These are phyloP conservation scores for Cylindrodendrum hubeiense DNA, from an alignment of 2,329 filamentous ascomycete genomes.

Conservation along the genomic window DNA sequence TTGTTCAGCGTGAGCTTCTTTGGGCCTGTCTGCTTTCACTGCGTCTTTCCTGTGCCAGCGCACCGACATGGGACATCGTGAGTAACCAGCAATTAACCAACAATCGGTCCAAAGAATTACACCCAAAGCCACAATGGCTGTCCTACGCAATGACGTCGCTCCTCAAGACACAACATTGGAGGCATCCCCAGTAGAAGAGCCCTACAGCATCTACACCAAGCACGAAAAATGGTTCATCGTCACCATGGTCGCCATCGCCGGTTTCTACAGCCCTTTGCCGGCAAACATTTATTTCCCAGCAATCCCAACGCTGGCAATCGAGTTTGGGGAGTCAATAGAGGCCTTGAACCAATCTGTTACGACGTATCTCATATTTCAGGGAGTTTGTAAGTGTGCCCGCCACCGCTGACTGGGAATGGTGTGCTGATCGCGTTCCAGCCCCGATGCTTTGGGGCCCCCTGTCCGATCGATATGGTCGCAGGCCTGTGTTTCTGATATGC, in stretches of 20 bases:
- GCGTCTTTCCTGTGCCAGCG: too few relatives aligned
- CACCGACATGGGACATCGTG: neutral
- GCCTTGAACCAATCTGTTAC: constrained; percentile 50
- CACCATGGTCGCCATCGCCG: constrained; percentile 26
- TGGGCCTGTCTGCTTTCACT: too few relatives aligned
- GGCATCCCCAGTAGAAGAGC: neutral
- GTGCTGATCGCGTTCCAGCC: constrained; percentile 19
- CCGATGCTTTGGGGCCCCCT: constrained; percentile 52
- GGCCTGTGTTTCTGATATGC: constrained; percentile 47
- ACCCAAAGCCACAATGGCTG: neutral
- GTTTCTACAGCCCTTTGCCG: constrained; percentile 45
- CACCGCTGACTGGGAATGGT: neutral
- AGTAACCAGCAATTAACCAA: too few relatives aligned
- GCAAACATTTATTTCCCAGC: constrained; percentile 52
- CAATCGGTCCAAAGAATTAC: too few relatives aligned
- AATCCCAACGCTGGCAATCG: constrained; percentile 43
- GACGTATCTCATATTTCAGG: constrained; percentile 49
- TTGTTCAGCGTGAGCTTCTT: too few relatives aligned
- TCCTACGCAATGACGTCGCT: neutral
- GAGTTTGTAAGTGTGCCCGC: constrained; percentile 36
- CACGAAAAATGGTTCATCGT: constrained; percentile 31
- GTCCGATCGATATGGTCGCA: constrained; percentile 49
- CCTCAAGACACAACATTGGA: neutral
- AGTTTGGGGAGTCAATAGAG: constrained; percentile 46
- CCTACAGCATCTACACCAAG: constrained; percentile 25